Percentiles rank a stretch among this genome's conserved stretches.
Conservation (phyloP, 495 filamentous ascomycete species). For the Talaromyces wortmannii region DNA sequence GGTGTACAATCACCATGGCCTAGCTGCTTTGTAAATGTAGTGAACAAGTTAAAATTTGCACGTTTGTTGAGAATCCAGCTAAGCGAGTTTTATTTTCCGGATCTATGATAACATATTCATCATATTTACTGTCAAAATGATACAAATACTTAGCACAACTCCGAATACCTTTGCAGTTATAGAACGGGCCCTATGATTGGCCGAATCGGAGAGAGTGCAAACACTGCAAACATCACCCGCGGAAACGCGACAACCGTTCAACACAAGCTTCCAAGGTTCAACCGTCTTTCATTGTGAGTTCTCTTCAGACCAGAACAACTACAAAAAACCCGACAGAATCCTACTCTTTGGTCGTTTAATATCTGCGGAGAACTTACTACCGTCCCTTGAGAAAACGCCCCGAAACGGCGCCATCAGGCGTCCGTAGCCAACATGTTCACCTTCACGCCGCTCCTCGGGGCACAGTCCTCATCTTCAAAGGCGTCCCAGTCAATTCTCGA, state of each 20-base stretch:
- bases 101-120: no score
- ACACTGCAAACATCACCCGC: conserved; percentile 4
- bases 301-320: background rate
- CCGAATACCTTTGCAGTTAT: background rate
- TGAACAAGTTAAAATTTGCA: no score
- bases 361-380: background rate
- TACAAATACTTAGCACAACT: no score
- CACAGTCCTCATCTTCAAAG: conserved; percentile 68
- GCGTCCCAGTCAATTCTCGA: conserved; percentile 94
- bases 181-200: background rate
- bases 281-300: background rate
- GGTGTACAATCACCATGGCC: no score
- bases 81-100: no score
- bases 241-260: background rate
- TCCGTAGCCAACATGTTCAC: conserved; percentile 67
- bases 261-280: background rate
- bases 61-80: no score
- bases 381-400: background rate
- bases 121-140: no score
- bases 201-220: background rate
- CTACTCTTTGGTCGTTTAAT: background rate
- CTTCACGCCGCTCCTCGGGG: conserved; percentile 87
- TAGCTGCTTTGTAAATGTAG: no score
- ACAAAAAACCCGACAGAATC: conserved; percentile 3
- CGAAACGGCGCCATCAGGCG: conserved; percentile 2